Base-by-base conservation (phyloP, 2,329 filamentous ascomycete genomes). In the Aspergillus flavus region DNA sequence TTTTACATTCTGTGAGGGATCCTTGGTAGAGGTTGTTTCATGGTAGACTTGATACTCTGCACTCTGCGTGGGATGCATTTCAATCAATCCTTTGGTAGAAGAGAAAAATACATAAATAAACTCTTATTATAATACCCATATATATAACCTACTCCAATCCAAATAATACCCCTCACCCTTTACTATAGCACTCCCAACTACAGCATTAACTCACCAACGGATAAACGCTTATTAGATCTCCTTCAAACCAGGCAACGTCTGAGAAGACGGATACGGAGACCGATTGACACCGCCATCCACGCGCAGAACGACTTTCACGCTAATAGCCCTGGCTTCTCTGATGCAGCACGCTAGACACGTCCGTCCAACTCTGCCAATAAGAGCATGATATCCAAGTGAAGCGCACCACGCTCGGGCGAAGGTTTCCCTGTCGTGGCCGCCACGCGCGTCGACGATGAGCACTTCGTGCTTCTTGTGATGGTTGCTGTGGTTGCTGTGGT, bases 331-430 rank as follows among this genome's bases (percentile, higher is more conserved):
- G 36, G 79, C 79, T 68, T 81, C 79, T 23, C 80, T 72, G 14
- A 81, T 75, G 68, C 77, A 80, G 64, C 80, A 81, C 9, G 75
- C 75, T 41, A 80, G 61, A 62, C 78, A 79, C 3, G 74, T 77
- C 58, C 75, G 69, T n/a, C 77, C 76, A 14, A 71, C 73, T 19
- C 79, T 72, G 28, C 79, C 76, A 59, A 82, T 74, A 34, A 82
- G 70, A 4, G 80, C 79, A 69, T 79, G 71, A 46, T 72, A 73
- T 14, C 79, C 80, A 36, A 78, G 73, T 39, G 79, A 74, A 11
- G 79, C 76, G 65, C 80, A 82, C 80, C 80, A 82, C 2, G 80
- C 79, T 26, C 80, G 74, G 7, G 73, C 79, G 59, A 81, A 77
- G 0, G 76, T 73, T 65, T 81, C 80, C 63, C 75, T 78, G 16